A percentile compares a stretch with the other conserved stretches of the same genome.
phyloP scores from a whole-genome alignment of 2,329 filamentous ascomycete species.

The Pestalotiopsis sp. region DNA sequence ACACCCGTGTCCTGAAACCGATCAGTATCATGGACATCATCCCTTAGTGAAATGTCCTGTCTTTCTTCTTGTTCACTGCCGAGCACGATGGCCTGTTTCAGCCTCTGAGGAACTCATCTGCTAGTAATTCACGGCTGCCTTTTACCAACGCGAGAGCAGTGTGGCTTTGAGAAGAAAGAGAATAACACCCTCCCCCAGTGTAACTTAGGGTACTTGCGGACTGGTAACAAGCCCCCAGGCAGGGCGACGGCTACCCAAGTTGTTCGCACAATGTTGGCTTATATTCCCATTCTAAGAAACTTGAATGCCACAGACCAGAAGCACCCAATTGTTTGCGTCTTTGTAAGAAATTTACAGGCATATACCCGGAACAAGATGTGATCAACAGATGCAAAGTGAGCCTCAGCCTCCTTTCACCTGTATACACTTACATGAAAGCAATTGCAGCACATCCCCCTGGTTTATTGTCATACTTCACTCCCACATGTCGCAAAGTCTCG shows the following conservation, averaged over 20 bases:
- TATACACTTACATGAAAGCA: neutral
- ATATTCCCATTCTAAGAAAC: neutral
- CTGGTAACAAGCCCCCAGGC: neutral
- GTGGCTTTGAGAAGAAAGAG: no score
- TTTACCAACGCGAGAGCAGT: no score
- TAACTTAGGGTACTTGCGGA: neutral
- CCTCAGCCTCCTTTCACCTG: neutral
- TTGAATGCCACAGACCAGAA: neutral
- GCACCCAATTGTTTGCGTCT: neutral
- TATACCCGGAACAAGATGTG: neutral
- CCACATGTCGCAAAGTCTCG: neutral
- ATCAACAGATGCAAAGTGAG: neutral
- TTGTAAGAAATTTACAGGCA: neutral
- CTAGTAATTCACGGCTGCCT: no score
- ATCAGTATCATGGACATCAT: no score
- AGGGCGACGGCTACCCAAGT: neutral
- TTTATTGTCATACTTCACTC: neutral
- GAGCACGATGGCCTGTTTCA: no score
- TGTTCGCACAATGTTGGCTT: neutral
- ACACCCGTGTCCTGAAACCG: no score
- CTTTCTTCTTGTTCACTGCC: no score
- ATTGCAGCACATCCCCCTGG: neutral
- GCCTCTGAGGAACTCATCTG: no score
- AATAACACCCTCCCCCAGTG: no score
- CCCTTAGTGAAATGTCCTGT: no score